Evolutionary conservation across 1,284 basidiomycete species (phyloP).

Genomic region (Leccinum griseonigrum): DNA sequence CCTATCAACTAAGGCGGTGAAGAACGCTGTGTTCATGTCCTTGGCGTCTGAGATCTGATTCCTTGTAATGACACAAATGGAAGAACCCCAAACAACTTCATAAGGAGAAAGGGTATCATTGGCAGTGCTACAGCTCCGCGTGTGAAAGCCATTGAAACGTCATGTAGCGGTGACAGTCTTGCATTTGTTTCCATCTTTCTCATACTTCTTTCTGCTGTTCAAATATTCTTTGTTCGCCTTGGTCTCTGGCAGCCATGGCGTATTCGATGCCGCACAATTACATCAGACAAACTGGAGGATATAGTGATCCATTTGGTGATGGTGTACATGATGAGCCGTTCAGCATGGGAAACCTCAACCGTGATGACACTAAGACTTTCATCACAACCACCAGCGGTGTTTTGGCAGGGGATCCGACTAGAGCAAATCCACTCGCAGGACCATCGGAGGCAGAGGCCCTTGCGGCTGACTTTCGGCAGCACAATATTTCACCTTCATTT

Average conservation of each 20-base stretch:
- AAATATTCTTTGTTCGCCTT: conserved; percentile 7
- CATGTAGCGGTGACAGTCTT: background rate
- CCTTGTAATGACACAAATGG: background rate
- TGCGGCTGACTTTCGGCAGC: conserved; percentile 28
- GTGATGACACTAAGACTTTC: conserved; percentile 24
- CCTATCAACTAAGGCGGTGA: conserved; percentile 18
- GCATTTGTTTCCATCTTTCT: background rate
- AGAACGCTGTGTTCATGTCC: background rate
- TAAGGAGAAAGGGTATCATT: background rate
- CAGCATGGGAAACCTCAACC: conserved; percentile 7
- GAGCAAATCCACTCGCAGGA: conserved; percentile 2
- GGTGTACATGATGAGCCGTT: conserved; percentile 23
- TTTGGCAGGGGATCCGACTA: conserved; percentile 9
- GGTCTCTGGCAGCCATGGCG: conserved; percentile 28
- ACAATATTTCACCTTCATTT: conserved; percentile 12
- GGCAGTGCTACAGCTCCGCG: conserved; percentile 13
- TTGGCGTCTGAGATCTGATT: background rate
- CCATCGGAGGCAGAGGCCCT: conserved; percentile 27
- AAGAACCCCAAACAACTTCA: too few relatives aligned
- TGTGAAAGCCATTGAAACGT: conserved; percentile 13
- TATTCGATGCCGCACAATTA: conserved; percentile 9
- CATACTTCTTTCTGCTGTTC: background rate
- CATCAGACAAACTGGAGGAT: conserved; percentile 7
- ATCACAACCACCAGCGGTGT: conserved; percentile 22
- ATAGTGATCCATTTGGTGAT: conserved; percentile 30